Base-by-base conservation (phyloP, 2,329 filamentous ascomycete species). In the Aureobasidium mangrovei region DNA sequence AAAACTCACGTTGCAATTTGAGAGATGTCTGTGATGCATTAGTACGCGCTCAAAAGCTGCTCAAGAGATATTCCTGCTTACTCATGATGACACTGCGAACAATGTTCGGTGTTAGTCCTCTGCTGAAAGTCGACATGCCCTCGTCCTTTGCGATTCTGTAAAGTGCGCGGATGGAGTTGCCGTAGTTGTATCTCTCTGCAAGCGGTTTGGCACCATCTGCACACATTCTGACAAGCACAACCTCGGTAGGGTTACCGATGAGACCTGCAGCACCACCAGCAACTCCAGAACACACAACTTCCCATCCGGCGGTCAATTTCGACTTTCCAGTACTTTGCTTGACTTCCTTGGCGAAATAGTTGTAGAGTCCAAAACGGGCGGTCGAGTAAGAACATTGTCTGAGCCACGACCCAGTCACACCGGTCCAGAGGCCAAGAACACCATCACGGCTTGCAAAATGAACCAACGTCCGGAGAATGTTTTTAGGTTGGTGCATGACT, bases 71-170 rank as follows among this genome's bases (percentile, higher is more conserved):
- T 18, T 18, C 18, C 18, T 18, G 18, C 49, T 53, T 9, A 53
- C 49, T 53, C 49, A 53, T 53, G 31, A 53, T 53, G 12, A 53
- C 40, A 53, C 49, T 53, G 49, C 49, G 49, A 12, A 53, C 49
- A 38, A 53, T 53, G 32, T 53, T 53, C 4, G 49, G 49, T 12
- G 49, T 53, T 18, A 53, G 27, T 18, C 49, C 49, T 53, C 49
- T 43, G 40, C 49, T 44, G 32, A 53, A 53, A 36, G 49, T 53
- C 32, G 49, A 43, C 32, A 53, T 29, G 6, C 49, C 49, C 40
- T 53, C 49, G 26, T 53, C 49, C 40, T 53, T 53, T 38, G 39
- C 49, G 12, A 53, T 53, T 29, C 40, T 53, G 9, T 44, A 53
- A 3, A 53, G n/a, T 7, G 49, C 49, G 40, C 49, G 49, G 12